Evolutionary conservation across 2,329 filamentous ascomycete genomes (phyloP).

Genomic region (Fusarium sp.): DNA sequence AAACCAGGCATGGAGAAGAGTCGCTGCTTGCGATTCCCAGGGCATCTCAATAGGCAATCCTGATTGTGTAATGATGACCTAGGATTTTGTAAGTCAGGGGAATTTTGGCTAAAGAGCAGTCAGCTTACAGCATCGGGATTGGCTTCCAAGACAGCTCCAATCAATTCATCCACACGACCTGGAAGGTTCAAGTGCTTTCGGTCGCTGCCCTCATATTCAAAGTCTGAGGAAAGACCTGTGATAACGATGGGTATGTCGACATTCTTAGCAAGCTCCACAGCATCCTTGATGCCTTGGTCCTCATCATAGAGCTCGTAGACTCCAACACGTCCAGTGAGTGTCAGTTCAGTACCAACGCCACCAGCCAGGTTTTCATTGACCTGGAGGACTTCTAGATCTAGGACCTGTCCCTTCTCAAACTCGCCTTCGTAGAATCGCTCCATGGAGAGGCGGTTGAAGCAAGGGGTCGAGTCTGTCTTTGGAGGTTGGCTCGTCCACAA

Average conservation of each 20-base stretch:
- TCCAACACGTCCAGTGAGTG: constrained; percentile 33
- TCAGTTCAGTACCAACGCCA: constrained; percentile 37
- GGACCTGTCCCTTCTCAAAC: not conserved
- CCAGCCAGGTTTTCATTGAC: constrained; percentile 37
- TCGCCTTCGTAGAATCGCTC: constrained; percentile 29
- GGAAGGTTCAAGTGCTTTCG: constrained; percentile 76
- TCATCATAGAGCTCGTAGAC: constrained; percentile 34
- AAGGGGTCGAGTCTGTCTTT: constrained; percentile 48
- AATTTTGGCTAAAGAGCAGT: no score
- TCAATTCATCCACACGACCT: constrained; percentile 66
- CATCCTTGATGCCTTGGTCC: constrained; percentile 49
- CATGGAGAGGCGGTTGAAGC: constrained; percentile 46
- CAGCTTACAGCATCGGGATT: constrained; percentile 69
- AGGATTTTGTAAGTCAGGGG: rapidly evolving
- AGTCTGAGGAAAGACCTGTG: constrained; percentile 65
- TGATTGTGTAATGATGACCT: constrained; percentile 39
- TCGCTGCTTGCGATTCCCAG: constrained; percentile 51
- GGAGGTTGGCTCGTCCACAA: constrained; percentile 47
- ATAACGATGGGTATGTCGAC: constrained; percentile 66
- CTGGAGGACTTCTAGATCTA: constrained; percentile 31
- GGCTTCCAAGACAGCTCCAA: constrained; percentile 63
- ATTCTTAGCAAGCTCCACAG: constrained; percentile 34
- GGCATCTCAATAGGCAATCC: constrained; percentile 63
- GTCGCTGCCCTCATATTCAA: constrained; percentile 66
- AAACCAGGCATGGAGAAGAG: constrained; percentile 43